phyloP scores from a whole-genome alignment of 2,329 filamentous ascomycete species.

The Ceratocystis destructans region DNA sequence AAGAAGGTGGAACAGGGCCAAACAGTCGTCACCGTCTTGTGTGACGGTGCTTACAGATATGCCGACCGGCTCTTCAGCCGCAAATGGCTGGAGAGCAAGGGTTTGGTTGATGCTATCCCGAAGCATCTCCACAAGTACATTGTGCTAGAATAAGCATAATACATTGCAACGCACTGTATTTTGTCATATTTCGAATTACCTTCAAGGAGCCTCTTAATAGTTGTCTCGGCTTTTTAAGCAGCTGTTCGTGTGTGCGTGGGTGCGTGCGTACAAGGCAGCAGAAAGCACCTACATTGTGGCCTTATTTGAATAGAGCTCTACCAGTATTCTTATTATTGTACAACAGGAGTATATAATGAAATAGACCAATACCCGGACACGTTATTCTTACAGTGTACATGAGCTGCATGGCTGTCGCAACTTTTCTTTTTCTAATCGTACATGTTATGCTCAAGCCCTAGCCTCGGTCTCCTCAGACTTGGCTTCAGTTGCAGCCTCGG shows the following conservation, averaged over 20 bases:
- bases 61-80: slow-evolving; percentile 84
- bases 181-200: not conserved
- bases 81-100: slow-evolving; percentile 83
- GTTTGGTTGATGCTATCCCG: slow-evolving; percentile 66
- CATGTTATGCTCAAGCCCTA: slow-evolving; percentile 7
- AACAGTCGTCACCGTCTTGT: slow-evolving; percentile 86
- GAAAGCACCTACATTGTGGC: not conserved
- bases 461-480: slow-evolving; percentile 1
- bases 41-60: slow-evolving; percentile 94
- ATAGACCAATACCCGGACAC: not conserved
- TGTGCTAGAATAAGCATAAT: slow-evolving; percentile 54
- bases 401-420: slow-evolving; percentile 5
- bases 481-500: not conserved
- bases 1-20: slow-evolving; percentile 77
- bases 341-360: slow-evolving; percentile 12
- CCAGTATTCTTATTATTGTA: slow-evolving; percentile 19
- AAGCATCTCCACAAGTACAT: slow-evolving; percentile 85
- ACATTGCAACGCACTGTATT: not conserved
- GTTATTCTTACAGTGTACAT: slow-evolving; percentile 5
- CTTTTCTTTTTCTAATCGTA: slow-evolving; percentile 8
- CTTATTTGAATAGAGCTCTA: not conserved
- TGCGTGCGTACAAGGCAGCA: not conserved
- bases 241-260: too few relatives aligned
- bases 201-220: not conserved
- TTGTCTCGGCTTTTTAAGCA: not conserved